Percentiles rank a stretch among this genome's conserved stretches.
phyloP scores from a whole-genome alignment of 441 rosid genomes.

The Pelargonium cotyledonis region DNA sequence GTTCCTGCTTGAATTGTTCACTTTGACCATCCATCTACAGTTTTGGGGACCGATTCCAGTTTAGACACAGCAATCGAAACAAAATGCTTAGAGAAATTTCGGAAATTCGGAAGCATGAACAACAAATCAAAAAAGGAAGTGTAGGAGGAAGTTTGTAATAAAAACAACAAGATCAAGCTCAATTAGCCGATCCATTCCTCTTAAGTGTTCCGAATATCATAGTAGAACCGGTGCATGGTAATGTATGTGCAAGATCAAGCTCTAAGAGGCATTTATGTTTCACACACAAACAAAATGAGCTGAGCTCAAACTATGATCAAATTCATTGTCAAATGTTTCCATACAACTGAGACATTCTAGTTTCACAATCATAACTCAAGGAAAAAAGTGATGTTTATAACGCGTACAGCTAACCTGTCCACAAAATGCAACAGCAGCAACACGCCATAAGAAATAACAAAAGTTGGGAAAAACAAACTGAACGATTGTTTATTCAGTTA shows the following conservation, averaged over 20 bases:
- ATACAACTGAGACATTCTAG: too few species aligned
- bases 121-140: not conserved
- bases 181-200: not conserved
- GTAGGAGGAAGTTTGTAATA: not conserved
- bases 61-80: not conserved
- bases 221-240: not conserved
- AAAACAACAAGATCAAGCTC: not conserved
- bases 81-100: not conserved
- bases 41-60: not conserved
- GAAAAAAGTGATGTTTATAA: too few species aligned
- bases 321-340: too few species aligned
- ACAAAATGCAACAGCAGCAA: too few species aligned
- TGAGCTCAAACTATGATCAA: not conserved
- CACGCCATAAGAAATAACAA: too few species aligned
- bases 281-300: not conserved
- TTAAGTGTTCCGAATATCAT: not conserved
- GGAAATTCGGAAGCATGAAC: not conserved
- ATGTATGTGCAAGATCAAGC: not conserved
- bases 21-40: not conserved
- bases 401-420: too few species aligned
- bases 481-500: too few species aligned
- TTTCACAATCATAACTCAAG: too few species aligned
- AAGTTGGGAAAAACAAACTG: too few species aligned
- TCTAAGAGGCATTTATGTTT: not conserved
- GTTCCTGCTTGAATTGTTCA: constrained; percentile 6